Evolutionary conservation across 2,329 filamentous ascomycete genomes (phyloP).

Genomic region (Microsporum audouinii): DNA sequence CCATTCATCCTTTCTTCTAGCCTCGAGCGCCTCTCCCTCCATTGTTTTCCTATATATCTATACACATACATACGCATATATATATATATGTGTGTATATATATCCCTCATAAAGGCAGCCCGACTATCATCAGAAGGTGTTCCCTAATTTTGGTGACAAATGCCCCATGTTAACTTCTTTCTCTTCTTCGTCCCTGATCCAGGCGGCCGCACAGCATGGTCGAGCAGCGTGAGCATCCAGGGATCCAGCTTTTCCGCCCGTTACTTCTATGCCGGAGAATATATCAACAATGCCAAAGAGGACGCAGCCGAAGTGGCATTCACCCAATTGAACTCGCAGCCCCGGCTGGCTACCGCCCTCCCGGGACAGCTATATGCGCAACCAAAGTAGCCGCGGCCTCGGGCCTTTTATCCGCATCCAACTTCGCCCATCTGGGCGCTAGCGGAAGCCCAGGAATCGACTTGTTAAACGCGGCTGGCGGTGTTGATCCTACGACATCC

Average conservation of each 20-base stretch:
- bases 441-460: not conserved
- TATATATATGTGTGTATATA: not conserved
- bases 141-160: constrained; percentile 17
- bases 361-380: constrained; percentile 13
- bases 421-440: not conserved
- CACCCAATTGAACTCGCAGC: constrained; percentile 24
- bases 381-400: not conserved
- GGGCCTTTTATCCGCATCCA: not conserved
- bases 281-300: constrained; percentile 76
- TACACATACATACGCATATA: not conserved
- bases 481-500: not conserved
- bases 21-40: constrained; percentile 12
- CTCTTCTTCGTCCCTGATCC: constrained; percentile 14
- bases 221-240: constrained; percentile 62
- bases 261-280: constrained; percentile 86
- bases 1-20: constrained; percentile 7
- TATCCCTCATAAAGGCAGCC: not conserved
- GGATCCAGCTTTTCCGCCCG: constrained; percentile 57
- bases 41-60: not conserved
- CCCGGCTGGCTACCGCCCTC: constrained; percentile 11
- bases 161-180: not conserved
- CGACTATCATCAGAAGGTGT: not conserved
- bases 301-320: constrained; percentile 75
- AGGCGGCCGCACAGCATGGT: constrained; percentile 90
- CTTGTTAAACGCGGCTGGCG: not conserved